A percentile compares a stretch with the other conserved stretches of the same genome.
These are phyloP conservation scores for Desmodesmus armatus DNA, from an alignment of 139 green algal genomes.

Conservation along the genomic window DNA sequence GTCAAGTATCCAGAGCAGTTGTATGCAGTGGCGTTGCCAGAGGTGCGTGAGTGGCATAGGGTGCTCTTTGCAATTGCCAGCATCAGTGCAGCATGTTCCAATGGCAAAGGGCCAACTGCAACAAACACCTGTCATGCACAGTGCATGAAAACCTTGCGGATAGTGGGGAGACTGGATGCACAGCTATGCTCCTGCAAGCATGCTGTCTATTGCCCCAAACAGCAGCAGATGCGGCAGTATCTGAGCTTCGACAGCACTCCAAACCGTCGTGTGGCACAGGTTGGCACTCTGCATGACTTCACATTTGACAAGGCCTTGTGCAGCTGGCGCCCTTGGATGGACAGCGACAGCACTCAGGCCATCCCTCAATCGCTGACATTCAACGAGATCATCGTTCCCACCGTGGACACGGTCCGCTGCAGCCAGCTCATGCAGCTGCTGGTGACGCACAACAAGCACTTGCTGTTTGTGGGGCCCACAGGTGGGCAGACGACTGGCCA, in stretches of 20 bases:
- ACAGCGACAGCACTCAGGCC: slow-evolving; percentile 46
- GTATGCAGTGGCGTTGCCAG: background rate
- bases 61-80: too few species aligned
- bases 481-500: too few species aligned
- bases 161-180: too few species aligned
- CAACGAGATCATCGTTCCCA: slow-evolving; percentile 80
- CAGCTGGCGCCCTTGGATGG: slow-evolving; percentile 76
- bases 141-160: too few species aligned
- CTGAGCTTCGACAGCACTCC: background rate
- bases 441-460: slow-evolving; percentile 70
- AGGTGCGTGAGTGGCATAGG: slow-evolving; percentile 14
- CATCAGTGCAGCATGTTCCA: too few species aligned
- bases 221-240: background rate
- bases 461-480: slow-evolving; percentile 78
- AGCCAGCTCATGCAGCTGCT: slow-evolving; percentile 72
- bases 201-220: background rate
- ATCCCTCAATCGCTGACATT: slow-evolving; percentile 66
- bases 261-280: slow-evolving; percentile 47
- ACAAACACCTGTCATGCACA: too few species aligned
- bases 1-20: slow-evolving; percentile 33
- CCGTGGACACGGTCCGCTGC: slow-evolving; percentile 77
- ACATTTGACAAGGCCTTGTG: slow-evolving; percentile 71
- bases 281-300: slow-evolving; percentile 76
- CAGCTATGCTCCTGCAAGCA: too few species aligned
- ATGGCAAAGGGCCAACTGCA: too few species aligned